Conservation (phyloP, 73 alveolate genomes). For the Paramecium bursaria region DNA sequence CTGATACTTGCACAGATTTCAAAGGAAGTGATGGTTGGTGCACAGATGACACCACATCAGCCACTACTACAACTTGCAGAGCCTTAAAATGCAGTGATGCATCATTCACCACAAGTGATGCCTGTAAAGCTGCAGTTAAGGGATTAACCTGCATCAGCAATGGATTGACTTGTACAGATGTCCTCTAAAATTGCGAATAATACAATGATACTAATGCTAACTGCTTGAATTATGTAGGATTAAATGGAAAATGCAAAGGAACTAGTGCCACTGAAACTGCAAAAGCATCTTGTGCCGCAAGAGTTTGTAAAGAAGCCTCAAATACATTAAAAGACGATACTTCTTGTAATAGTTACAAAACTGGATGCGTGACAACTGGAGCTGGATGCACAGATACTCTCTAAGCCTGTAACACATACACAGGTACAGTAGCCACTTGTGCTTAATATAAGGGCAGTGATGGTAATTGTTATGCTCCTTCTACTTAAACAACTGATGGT, state of each 20-base stretch:
- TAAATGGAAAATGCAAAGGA: conserved; percentile 26
- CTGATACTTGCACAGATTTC: conserved; percentile 14
- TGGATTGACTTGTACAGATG: conserved; percentile 3
- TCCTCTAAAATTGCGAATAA: background rate
- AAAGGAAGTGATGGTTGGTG: conserved; percentile 54
- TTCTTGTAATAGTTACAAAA: background rate
- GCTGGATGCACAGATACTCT: conserved; percentile 3
- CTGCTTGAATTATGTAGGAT: background rate
- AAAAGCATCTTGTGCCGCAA: background rate
- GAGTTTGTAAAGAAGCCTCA: conserved; percentile 46
- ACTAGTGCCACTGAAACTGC: background rate
- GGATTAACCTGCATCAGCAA: conserved; percentile 40
- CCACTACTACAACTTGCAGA: background rate
- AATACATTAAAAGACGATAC: conserved; percentile 13
- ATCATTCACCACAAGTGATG: background rate
- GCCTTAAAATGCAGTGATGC: conserved; percentile 29
- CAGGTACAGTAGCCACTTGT: conserved; percentile 17
- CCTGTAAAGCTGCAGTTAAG: conserved; percentile 26
- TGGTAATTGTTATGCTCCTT: conserved; percentile 43
- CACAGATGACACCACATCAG: conserved; percentile 10
- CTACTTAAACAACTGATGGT: background rate
- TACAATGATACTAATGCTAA: background rate
- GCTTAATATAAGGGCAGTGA: background rate
- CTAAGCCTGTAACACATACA: conserved; percentile 8
- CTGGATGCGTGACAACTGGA: conserved; percentile 53